Conservation (phyloP, 352 stramenopile genomes). For the Phytopythium mirpurense region DNA sequence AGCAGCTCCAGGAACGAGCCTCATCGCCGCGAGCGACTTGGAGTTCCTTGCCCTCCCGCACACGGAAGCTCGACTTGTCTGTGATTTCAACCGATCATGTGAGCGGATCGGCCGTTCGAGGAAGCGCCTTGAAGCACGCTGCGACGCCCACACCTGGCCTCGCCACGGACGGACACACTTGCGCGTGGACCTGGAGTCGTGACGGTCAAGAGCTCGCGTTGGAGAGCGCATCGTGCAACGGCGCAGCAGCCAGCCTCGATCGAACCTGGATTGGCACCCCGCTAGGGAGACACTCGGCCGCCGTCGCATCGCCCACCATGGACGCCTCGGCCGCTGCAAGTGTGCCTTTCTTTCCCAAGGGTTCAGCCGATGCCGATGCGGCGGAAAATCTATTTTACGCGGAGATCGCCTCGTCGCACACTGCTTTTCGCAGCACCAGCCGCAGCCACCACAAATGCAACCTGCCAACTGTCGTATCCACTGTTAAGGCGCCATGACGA, state of each 20-base stretch:
- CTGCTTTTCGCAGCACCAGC: not conserved
- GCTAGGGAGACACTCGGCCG: not conserved
- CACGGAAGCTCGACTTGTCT: constrained; percentile 33
- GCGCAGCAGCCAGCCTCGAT: too few species aligned
- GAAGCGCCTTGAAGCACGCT: too few species aligned
- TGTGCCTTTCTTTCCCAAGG: too few species aligned
- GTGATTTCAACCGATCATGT: not conserved
- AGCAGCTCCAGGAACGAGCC: constrained; percentile 15
- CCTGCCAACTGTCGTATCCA: not conserved
- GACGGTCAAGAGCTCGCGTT: too few species aligned
- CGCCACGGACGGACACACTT: constrained; percentile 10
- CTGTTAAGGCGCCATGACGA: too few species aligned
- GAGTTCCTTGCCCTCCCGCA: constrained; percentile 39
- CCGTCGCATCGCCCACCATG: constrained; percentile 1
- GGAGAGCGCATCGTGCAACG: too few species aligned
- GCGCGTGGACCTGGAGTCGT: constrained; percentile 19
- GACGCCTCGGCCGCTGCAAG: not conserved
- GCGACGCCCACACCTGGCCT: constrained; percentile 22
- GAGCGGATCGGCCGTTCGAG: not conserved
- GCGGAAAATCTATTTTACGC: not conserved
- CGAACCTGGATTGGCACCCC: constrained; percentile 5
- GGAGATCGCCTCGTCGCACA: not conserved
- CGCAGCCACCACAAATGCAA: too few species aligned
- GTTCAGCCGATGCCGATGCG: too few species aligned
- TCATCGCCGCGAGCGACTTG: constrained; percentile 27